These are phyloP conservation scores for Colletotrichum noveboracense DNA, from an alignment of 2,329 filamentous ascomycete genomes.

Conservation along the genomic window DNA sequence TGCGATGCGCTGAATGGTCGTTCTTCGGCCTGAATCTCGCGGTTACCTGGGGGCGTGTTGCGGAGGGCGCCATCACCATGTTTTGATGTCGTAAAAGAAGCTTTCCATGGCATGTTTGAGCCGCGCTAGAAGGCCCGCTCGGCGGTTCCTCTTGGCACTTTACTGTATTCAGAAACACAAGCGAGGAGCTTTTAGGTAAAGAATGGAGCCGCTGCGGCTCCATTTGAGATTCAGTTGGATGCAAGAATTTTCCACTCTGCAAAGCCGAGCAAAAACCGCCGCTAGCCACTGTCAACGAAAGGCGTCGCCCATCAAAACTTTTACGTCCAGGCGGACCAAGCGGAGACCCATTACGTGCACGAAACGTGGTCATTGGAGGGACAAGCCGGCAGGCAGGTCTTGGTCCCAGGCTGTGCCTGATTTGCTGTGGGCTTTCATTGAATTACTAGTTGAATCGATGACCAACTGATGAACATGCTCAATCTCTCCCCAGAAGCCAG, in stretches of 20 bases:
- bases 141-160: not conserved
- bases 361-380: not conserved
- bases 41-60: not conserved
- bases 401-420: not conserved
- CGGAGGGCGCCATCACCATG: conserved; percentile 12
- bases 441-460: not conserved
- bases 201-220: conserved; percentile 6
- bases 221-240: not conserved
- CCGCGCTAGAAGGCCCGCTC: conserved; percentile 12
- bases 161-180: conserved; percentile 6
- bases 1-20: not conserved
- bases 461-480: not conserved
- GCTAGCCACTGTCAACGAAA: not conserved
- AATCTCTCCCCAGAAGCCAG: not conserved
- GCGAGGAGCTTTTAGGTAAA: conserved; percentile 19
- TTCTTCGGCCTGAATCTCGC: conserved; percentile 8
- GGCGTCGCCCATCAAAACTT: not conserved
- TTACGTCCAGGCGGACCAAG: not conserved
- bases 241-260: conserved; percentile 7
- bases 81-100: conserved; percentile 22
- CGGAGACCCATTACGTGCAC: not conserved
- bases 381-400: not conserved
- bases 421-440: not conserved
- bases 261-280: conserved; percentile 21
- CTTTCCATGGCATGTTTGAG: conserved; percentile 18